Percentiles rank a stretch among this genome's conserved stretches.
Evolutionary conservation across 805 yeast genomes (phyloP).

Genomic region (Kazachstania bromeliacearum): DNA sequence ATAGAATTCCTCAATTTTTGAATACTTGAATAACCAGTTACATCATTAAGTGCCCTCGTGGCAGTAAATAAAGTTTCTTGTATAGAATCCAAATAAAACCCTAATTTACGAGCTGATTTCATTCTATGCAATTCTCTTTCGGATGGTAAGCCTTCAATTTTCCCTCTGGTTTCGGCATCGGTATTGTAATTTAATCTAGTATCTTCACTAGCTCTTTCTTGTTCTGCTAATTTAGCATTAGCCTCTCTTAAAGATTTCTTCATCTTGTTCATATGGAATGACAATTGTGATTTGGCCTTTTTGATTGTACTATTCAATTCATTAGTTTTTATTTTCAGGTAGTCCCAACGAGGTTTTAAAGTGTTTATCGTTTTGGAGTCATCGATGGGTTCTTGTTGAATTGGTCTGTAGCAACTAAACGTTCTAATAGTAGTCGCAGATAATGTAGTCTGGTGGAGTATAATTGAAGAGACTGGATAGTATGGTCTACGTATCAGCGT

Average conservation of each 20-base stretch:
- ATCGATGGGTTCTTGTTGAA: too few relatives aligned
- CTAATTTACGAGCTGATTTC: slow-evolving; percentile 37
- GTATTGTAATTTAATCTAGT: slow-evolving; percentile 29
- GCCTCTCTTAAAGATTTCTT: slow-evolving; percentile 31
- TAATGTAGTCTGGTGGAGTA: too few relatives aligned
- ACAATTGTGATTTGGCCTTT: too few relatives aligned
- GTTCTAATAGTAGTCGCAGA: too few relatives aligned
- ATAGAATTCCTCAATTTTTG: slow-evolving; percentile 61
- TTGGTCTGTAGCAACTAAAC: too few relatives aligned
- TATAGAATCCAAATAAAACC: slow-evolving; percentile 42
- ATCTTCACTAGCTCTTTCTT: slow-evolving; percentile 30
- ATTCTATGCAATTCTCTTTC: slow-evolving; percentile 34
- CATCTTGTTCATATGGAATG: slow-evolving; percentile 25
- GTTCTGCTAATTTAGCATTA: slow-evolving; percentile 30
- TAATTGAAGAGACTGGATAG: too few relatives aligned
- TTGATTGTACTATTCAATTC: too few relatives aligned
- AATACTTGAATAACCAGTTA: slow-evolving; percentile 82
- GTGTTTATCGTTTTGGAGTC: too few relatives aligned
- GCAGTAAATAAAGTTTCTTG: slow-evolving; percentile 52
- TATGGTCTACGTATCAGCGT: too few relatives aligned
- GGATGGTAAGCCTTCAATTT: slow-evolving; percentile 36
- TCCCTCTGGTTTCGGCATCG: slow-evolving; percentile 26
- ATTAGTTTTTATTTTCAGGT: too few relatives aligned
- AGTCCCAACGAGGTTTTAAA: too few relatives aligned
- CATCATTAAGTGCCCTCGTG: slow-evolving; percentile 68